These are phyloP conservation scores for Sungouiella thailandica DNA, from an alignment of 805 yeast species.

Conservation along the genomic window DNA sequence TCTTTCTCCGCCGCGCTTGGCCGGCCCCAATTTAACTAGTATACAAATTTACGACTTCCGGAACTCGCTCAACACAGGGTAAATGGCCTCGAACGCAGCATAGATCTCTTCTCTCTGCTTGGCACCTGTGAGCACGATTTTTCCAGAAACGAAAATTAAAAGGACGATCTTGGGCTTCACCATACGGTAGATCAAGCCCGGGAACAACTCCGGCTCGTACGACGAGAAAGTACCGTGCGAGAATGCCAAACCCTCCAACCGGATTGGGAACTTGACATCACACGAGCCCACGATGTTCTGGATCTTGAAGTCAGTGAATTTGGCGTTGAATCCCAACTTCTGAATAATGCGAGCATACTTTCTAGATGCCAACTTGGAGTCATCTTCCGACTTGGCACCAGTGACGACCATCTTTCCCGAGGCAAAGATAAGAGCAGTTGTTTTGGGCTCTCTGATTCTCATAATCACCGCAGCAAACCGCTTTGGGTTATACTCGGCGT, in stretches of 20 bases:
- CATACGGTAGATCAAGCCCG: slow-evolving; percentile 98
- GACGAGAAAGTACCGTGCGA: slow-evolving; percentile 98
- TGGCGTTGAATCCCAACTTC: slow-evolving; percentile 95
- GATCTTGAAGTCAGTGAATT: slow-evolving; percentile 95
- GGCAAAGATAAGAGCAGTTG: slow-evolving; percentile 95
- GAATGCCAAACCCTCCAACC: slow-evolving; percentile 95
- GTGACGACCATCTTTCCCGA: slow-evolving; percentile 99
- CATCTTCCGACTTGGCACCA: slow-evolving; percentile 98
- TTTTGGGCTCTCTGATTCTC: slow-evolving; percentile 98
- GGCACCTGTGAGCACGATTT: slow-evolving; percentile 97
- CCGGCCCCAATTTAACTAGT: no score
- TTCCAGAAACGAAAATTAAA: slow-evolving; percentile 93
- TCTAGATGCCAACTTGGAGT: slow-evolving; percentile 95
- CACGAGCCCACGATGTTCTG: slow-evolving; percentile 98
- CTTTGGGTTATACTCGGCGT: slow-evolving; percentile 97
- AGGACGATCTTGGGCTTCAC: slow-evolving; percentile 97
- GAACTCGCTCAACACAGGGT: slow-evolving; percentile 97
- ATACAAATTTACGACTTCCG: slow-evolving; percentile 55
- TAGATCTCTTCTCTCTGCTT: slow-evolving; percentile 98
- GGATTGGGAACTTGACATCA: slow-evolving; percentile 96
- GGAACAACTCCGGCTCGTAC: slow-evolving; percentile 96
- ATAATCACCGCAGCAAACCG: slow-evolving; percentile 99
- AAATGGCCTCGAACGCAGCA: slow-evolving; percentile 96
- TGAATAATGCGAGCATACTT: slow-evolving; percentile 98
- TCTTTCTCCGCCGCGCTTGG: no score